These are phyloP conservation scores for Lodderomyces elongisporus DNA, from an alignment of 1,139 yeast species.

Conservation along the genomic window DNA sequence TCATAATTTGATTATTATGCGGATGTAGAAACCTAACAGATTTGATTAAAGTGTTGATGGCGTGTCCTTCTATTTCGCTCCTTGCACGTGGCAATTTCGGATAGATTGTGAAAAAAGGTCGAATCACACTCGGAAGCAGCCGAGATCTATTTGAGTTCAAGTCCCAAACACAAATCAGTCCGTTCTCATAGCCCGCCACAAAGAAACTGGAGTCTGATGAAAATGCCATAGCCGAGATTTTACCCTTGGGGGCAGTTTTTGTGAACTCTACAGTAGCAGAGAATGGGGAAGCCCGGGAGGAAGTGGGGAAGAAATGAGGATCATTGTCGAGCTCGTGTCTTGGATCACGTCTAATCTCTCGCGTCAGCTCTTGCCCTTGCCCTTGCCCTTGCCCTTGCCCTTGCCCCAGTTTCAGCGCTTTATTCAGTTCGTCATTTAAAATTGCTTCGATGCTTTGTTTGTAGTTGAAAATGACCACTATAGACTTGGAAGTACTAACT, in stretches of 20 bases:
- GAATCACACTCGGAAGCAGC: slow-evolving; percentile 6
- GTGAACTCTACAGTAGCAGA: too few species aligned
- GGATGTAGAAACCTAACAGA: slow-evolving; percentile 52
- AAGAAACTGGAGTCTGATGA: slow-evolving; percentile 29
- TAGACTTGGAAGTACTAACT: slow-evolving; percentile 60
- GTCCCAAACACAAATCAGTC: slow-evolving; percentile 29
- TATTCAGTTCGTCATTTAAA: slow-evolving; percentile 17
- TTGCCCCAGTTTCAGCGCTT: too few species aligned
- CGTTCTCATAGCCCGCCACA: slow-evolving; percentile 32
- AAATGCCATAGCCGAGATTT: slow-evolving; percentile 41
- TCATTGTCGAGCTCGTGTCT: too few species aligned
- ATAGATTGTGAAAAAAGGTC: slow-evolving; percentile 22
- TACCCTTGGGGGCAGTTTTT: not conserved
- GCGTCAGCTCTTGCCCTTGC: not conserved
- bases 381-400: not conserved
- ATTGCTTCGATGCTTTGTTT: slow-evolving; percentile 47
- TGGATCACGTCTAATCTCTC: not conserved
- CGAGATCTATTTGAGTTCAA: slow-evolving; percentile 8
- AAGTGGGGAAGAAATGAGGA: too few species aligned
- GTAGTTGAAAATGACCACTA: slow-evolving; percentile 58
- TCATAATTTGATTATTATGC: slow-evolving; percentile 53
- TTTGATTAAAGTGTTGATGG: slow-evolving; percentile 39
- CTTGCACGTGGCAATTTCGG: slow-evolving; percentile 21
- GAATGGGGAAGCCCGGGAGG: too few species aligned
- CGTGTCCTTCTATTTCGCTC: slow-evolving; percentile 46